A percentile compares a stretch with the other conserved stretches of the same genome.
These are phyloP conservation scores for Beauveria sp. DNA, from an alignment of 2,329 filamentous ascomycete species.

Conservation along the genomic window DNA sequence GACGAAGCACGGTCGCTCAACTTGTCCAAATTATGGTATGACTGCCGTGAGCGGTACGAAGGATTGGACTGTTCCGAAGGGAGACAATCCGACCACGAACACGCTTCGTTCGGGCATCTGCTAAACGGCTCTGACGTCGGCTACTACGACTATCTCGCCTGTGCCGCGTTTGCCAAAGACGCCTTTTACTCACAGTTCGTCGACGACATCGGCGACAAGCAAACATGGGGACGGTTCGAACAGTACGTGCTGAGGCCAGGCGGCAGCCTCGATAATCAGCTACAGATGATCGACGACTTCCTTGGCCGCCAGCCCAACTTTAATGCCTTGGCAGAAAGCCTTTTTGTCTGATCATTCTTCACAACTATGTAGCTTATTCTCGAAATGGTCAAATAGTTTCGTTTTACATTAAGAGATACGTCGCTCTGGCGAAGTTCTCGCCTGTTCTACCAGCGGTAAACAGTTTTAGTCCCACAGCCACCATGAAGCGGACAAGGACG, in stretches of 20 bases:
- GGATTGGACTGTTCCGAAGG: neutral
- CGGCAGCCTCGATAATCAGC: neutral
- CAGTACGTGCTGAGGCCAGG: neutral
- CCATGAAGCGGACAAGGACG: no score
- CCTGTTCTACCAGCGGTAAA: no score
- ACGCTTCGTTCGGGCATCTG: neutral
- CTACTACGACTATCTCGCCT: slow-evolving; percentile 2
- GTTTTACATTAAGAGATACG: neutral
- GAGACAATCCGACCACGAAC: neutral
- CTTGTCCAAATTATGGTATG: neutral
- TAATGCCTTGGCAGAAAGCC: neutral
- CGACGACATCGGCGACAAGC: neutral
- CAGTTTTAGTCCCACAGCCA: no score
- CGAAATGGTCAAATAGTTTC: neutral
- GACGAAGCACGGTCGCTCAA: neutral
- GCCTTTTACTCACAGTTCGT: slow-evolving; percentile 1
- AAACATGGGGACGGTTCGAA: neutral
- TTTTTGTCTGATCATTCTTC: neutral
- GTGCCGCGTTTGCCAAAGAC: neutral
- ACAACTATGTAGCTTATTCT: neutral
- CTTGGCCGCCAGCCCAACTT: neutral
- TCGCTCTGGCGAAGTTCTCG: no score
- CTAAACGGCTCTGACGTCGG: neutral
- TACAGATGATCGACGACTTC: neutral
- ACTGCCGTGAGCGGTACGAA: neutral